phyloP scores from a whole-genome alignment of 257 asterid genomes.

The Gentiana macrophylla region DNA sequence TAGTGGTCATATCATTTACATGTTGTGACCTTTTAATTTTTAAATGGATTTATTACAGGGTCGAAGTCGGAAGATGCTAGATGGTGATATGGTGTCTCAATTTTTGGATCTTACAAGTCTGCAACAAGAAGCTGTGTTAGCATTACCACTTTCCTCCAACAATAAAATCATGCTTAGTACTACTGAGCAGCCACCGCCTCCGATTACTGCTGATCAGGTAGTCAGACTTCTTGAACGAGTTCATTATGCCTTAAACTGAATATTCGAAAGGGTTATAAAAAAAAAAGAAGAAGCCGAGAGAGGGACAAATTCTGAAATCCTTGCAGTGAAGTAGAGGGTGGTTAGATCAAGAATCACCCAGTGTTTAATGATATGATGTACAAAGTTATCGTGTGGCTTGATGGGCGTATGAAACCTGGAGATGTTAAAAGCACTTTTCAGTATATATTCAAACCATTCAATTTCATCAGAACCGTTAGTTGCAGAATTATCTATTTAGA shows the following conservation, averaged over 20 bases:
- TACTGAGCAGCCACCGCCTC: slow-evolving; percentile 32
- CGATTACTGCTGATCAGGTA: slow-evolving; percentile 54
- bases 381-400: too few relatives aligned
- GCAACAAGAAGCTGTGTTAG: slow-evolving; percentile 87
- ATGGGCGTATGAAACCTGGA: too few relatives aligned
- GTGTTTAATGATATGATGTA: too few relatives aligned
- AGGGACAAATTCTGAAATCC: too few relatives aligned
- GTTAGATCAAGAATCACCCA: too few relatives aligned
- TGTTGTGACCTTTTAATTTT: not conserved
- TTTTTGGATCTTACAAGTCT: slow-evolving; percentile 86
- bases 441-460: too few relatives aligned
- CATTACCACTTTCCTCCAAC: slow-evolving; percentile 38
- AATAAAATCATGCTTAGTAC: slow-evolving; percentile 28
- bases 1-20: too few relatives aligned
- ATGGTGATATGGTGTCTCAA: slow-evolving; percentile 85
- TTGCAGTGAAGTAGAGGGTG: too few relatives aligned
- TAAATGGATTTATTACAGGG: slow-evolving; percentile 23
- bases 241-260: slow-evolving; percentile 62
- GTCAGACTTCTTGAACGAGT: slow-evolving; percentile 83
- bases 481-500: too few relatives aligned
- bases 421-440: too few relatives aligned
- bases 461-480: too few relatives aligned
- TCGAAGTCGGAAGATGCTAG: slow-evolving; percentile 54
- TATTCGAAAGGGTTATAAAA: not conserved
- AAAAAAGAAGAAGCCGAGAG: too few relatives aligned